A percentile compares a stretch with the other conserved stretches of the same genome.
Conservation (phyloP, 768 basidiomycete genomes). For the Serendipita indica region DNA sequence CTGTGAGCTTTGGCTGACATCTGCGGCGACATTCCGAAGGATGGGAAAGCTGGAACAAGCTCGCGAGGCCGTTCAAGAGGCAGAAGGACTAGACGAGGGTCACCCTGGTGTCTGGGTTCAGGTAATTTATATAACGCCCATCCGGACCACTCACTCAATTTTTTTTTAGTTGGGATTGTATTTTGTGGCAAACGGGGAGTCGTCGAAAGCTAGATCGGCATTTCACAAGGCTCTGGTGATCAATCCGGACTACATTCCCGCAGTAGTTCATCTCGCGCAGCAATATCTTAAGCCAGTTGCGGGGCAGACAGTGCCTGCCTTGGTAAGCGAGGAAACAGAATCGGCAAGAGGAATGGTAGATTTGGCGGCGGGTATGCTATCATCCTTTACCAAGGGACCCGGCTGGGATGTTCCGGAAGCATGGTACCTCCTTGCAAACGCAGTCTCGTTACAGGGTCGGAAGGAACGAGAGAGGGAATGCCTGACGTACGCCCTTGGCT, state of each 20-base stretch:
- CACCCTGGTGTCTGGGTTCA: constrained; percentile 93
- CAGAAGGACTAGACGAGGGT: constrained; percentile 72
- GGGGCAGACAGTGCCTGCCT: constrained; percentile 10
- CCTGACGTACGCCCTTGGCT: constrained; percentile 47
- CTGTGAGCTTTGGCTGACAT: constrained; percentile 84
- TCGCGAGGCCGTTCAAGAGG: constrained; percentile 84
- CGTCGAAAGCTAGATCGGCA: constrained; percentile 45
- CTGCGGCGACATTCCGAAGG: constrained; percentile 84
- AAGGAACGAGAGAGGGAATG: constrained; percentile 62
- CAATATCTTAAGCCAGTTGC: constrained; percentile 41
- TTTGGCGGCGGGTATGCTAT: constrained; percentile 67
- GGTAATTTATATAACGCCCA: constrained; percentile 31
- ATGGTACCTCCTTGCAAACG: constrained; percentile 84
- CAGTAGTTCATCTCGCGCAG: constrained; percentile 62
- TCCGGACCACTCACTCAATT: background rate
- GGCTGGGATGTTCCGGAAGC: constrained; percentile 92
- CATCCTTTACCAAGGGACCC: constrained; percentile 55
- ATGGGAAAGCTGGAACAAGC: constrained; percentile 83
- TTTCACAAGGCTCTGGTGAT: constrained; percentile 86
- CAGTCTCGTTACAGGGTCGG: constrained; percentile 58
- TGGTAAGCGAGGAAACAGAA: constrained; percentile 25
- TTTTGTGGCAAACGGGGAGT: constrained; percentile 40
- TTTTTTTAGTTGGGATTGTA: constrained; percentile 53
- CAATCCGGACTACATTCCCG: constrained; percentile 59
- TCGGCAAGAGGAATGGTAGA: constrained; percentile 31